Conservation (phyloP, 2,329 filamentous ascomycete species). For the Fusarium nelsonii region DNA sequence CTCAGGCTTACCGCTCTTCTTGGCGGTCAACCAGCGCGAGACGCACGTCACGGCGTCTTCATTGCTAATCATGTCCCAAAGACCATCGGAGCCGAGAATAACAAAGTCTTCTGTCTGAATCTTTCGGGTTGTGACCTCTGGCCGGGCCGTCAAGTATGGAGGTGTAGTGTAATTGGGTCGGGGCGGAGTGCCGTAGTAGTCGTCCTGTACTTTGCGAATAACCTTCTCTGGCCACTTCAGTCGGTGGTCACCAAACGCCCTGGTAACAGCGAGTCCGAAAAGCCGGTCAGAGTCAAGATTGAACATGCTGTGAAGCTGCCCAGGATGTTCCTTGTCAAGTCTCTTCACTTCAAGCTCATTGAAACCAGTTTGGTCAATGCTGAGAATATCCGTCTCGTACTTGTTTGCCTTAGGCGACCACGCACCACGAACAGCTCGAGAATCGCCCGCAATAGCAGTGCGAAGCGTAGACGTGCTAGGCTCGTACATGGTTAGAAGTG, state of each 20-base stretch:
- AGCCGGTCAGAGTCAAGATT: constrained; percentile 66
- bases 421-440: constrained; percentile 71
- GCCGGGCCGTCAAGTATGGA: constrained; percentile 76
- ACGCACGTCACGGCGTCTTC: constrained; percentile 70
- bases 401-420: constrained; percentile 55
- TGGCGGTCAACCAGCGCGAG: constrained; percentile 62
- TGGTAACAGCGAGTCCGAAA: constrained; percentile 70
- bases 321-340: constrained; percentile 69
- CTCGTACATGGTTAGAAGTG: constrained; percentile 73
- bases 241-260: constrained; percentile 75
- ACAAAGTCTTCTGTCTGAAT: constrained; percentile 67
- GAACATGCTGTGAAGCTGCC: constrained; percentile 67
- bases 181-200: constrained; percentile 62
- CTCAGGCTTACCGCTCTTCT: constrained; percentile 45
- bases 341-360: constrained; percentile 69
- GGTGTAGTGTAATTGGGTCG: constrained; percentile 64
- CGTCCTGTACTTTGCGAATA: constrained; percentile 51
- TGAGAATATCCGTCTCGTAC: constrained; percentile 68
- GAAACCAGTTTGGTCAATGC: constrained; percentile 74
- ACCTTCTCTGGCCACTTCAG: constrained; percentile 74
- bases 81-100: constrained; percentile 74
- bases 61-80: constrained; percentile 72
- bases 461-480: constrained; percentile 64
- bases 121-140: constrained; percentile 69
- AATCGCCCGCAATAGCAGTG: constrained; percentile 76